These are phyloP conservation scores for Termitomyces sp. DNA, from an alignment of 768 basidiomycete species.

Conservation along the genomic window DNA sequence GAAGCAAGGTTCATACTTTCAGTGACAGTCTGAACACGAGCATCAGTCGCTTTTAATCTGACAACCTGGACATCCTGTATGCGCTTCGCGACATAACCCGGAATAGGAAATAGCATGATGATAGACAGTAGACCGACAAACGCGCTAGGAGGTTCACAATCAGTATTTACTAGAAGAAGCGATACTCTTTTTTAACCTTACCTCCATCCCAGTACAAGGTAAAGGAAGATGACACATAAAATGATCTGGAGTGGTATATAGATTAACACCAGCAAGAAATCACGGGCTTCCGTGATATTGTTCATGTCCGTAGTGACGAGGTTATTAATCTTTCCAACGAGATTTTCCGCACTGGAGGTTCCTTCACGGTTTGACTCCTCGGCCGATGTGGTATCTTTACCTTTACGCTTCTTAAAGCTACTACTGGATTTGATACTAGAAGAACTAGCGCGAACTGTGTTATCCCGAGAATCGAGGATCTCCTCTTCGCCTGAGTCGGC, in stretches of 20 bases:
- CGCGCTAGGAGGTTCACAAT: conserved; percentile 27
- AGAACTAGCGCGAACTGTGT: conserved; percentile 11
- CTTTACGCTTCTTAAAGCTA: conserved; percentile 10
- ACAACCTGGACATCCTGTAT: conserved; percentile 43
- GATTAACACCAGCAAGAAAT: conserved; percentile 30
- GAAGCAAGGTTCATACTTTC: conserved; percentile 40
- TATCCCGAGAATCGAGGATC: conserved; percentile 16
- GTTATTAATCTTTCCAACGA: conserved; percentile 76
- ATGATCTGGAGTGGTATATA: conserved; percentile 37
- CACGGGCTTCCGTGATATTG: conserved; percentile 29
- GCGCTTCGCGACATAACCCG: conserved; percentile 47
- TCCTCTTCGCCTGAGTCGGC: conserved; percentile 8
- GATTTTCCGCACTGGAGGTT: conserved; percentile 31
- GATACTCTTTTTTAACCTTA: conserved; percentile 11
- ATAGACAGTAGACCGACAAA: conserved; percentile 54
- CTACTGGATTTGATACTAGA: conserved; percentile 10
- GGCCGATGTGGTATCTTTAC: conserved; percentile 2
- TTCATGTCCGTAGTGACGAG: conserved; percentile 60
- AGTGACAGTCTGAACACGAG: conserved; percentile 53
- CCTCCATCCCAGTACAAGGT: conserved; percentile 46
- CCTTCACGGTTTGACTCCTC: conserved; percentile 5
- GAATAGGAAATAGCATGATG: conserved; percentile 49
- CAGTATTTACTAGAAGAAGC: conserved; percentile 1
- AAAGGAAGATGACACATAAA: conserved; percentile 37
- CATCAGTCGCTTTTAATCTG: conserved; percentile 51